Evolutionary conservation across 768 basidiomycete genomes (phyloP), one percentile per base, ranked within the genome.

Genomic region (Galerina marginata): DNA sequence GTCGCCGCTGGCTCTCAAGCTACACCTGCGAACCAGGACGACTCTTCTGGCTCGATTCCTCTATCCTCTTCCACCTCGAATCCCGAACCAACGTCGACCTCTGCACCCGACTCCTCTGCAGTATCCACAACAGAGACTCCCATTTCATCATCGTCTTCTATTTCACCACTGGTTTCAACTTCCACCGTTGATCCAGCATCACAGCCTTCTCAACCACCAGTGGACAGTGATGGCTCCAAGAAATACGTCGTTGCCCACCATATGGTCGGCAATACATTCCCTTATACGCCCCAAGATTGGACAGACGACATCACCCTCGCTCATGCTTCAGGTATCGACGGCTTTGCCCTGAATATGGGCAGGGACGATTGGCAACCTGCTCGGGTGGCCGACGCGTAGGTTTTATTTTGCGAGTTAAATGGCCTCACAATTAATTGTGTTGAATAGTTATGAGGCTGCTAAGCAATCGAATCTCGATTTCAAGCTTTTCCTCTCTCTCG

Each of bases 401-500:
- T 2, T 77, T 40, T 46, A 48, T 64, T 36, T 20, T 33, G 52
- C 50, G 45, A 25, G 44, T 33, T 37, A 51, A 46, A 33, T 4
- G 51, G 16, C 12, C 26, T 16, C 40, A 26, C 48, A 62, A 23
- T 45, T 56, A 45, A 26, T 23, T 48, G 12, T 33, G 3, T 20
- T 9, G 15, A 44, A 58, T 67, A 83, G 86, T 12, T 91, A 85
- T 68, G 68, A 79, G 45, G 86, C 88, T 36, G 88, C 89, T 3
- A 68, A 68, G 15, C 75, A 81, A 50, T 80, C 80, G 25, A 81
- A 78, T 15, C 75, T 83, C 9, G 76, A 77, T 52, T 92, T 92
- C 79, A 87, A 89, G 69, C 75, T 93, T 51, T 92, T 92, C 74
- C 67, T 93, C 60, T 91, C 89, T 12, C 83, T 93, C 50, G 92